Percentiles rank a stretch among this genome's conserved stretches.
Conservation (phyloP, 129 eudicot genomes). For the Flaveria brownii region DNA sequence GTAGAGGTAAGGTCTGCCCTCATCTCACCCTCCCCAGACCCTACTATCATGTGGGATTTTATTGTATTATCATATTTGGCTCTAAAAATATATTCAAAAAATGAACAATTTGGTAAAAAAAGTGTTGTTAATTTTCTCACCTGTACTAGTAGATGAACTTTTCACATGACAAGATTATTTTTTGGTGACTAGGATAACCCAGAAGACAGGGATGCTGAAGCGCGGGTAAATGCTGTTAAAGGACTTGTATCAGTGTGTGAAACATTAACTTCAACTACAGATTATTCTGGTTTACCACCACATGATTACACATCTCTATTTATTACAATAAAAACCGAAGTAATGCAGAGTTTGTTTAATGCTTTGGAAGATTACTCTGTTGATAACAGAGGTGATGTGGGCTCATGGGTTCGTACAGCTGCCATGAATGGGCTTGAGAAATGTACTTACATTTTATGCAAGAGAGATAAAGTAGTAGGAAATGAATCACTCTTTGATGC, state of each 20-base stretch:
- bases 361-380: constrained; percentile 97
- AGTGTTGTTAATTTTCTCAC: not conserved
- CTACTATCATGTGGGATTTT: too few relatives aligned
- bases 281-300: constrained; percentile 34
- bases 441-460: constrained; percentile 72
- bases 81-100: not conserved
- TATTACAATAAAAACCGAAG: constrained; percentile 64
- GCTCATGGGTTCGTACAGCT: constrained; percentile 99
- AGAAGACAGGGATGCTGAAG: constrained; percentile 97
- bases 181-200: constrained; percentile 66
- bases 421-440: constrained; percentile 91
- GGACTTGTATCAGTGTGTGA: constrained; percentile 86
- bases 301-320: constrained; percentile 45
- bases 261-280: constrained; percentile 53
- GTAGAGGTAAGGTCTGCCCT: too few relatives aligned
- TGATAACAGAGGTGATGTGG: constrained; percentile 98
- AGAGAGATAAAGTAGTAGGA: constrained; percentile 39
- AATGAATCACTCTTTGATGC: constrained; percentile 54
- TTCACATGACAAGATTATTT: constrained; percentile 13
- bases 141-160: constrained; percentile 9
- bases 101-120: not conserved
- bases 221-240: constrained; percentile 87
- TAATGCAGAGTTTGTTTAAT: constrained; percentile 67
- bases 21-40: too few relatives aligned
- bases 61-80: not conserved